Evolutionary conservation across 495 filamentous ascomycete genomes (phyloP).

Genomic region (Pseudotulostoma volvatum): DNA sequence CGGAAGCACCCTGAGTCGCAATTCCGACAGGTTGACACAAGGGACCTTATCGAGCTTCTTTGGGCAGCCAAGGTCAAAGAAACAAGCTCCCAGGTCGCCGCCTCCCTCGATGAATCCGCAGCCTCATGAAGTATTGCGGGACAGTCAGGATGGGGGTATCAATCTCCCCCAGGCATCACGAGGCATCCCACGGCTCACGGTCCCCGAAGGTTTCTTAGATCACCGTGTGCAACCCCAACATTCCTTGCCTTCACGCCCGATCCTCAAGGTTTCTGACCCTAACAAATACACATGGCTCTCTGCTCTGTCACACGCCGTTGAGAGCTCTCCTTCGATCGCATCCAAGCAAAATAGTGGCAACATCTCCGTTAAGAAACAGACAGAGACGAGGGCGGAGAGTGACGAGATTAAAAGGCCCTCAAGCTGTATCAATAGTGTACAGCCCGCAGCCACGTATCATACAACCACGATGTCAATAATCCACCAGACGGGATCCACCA

Average conservation of each 20-base stretch:
- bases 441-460: slow-evolving; percentile 32
- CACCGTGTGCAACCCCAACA: slow-evolving; percentile 26
- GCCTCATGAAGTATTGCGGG: neutral
- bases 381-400: slow-evolving; percentile 7
- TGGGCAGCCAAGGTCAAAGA: slow-evolving; percentile 5
- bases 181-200: slow-evolving; percentile 2
- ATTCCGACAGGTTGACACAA: slow-evolving; percentile 17
- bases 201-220: slow-evolving; percentile 9
- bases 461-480: slow-evolving; percentile 35
- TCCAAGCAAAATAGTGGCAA: neutral
- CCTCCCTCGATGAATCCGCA: neutral
- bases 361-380: neutral
- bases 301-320: slow-evolving; percentile 10
- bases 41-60: slow-evolving; percentile 28
- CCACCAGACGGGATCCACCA: slow-evolving; percentile 13
- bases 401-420: slow-evolving; percentile 14
- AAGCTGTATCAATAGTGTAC: slow-evolving; percentile 11
- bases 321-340: slow-evolving; percentile 3
- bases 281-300: slow-evolving; percentile 29
- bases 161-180: neutral
- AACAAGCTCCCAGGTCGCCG: neutral
- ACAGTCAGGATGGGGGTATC: neutral
- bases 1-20: slow-evolving; percentile 5
- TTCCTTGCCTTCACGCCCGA: slow-evolving; percentile 20
- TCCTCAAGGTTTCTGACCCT: slow-evolving; percentile 21